Conservation (phyloP, 352 stramenopile species). For the Phytophthora litchii region DNA sequence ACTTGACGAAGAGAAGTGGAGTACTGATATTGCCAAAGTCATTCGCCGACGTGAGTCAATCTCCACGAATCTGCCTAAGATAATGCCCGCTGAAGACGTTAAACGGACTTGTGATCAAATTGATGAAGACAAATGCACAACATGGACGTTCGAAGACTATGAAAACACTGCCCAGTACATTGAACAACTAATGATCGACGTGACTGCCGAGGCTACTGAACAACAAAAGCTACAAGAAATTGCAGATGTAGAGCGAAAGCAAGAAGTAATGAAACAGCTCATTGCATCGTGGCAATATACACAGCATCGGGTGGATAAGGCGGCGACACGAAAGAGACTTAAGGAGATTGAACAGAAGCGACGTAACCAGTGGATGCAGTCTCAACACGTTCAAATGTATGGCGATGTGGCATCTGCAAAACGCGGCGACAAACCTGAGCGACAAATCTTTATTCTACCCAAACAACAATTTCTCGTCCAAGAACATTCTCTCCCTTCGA, state of each 20-base stretch:
- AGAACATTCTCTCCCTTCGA: constrained; percentile 27
- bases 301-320: constrained; percentile 13
- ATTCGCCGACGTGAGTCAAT: constrained; percentile 19
- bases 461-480: constrained; percentile 34
- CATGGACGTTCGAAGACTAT: constrained; percentile 56
- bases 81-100: constrained; percentile 7
- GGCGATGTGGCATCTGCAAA: constrained; percentile 10
- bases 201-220: constrained; percentile 21
- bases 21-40: constrained; percentile 32
- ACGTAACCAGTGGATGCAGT: constrained; percentile 50
- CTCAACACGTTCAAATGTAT: constrained; percentile 33
- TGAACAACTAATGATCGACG: constrained; percentile 49
- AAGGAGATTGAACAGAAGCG: constrained; percentile 23
- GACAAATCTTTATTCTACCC: constrained; percentile 21
- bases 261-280: constrained; percentile 24
- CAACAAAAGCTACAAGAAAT: constrained; percentile 6
- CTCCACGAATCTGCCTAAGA: constrained; percentile 27
- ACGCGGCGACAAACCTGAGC: constrained; percentile 15
- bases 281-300: constrained; percentile 39
- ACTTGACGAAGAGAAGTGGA: constrained; percentile 62
- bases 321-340: constrained; percentile 8
- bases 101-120: not conserved
- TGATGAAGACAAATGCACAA: constrained; percentile 2
- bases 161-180: constrained; percentile 55
- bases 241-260: constrained; percentile 4